phyloP scores from a whole-genome alignment of 768 basidiomycete species.

The Stropharia rugosoannulata region DNA sequence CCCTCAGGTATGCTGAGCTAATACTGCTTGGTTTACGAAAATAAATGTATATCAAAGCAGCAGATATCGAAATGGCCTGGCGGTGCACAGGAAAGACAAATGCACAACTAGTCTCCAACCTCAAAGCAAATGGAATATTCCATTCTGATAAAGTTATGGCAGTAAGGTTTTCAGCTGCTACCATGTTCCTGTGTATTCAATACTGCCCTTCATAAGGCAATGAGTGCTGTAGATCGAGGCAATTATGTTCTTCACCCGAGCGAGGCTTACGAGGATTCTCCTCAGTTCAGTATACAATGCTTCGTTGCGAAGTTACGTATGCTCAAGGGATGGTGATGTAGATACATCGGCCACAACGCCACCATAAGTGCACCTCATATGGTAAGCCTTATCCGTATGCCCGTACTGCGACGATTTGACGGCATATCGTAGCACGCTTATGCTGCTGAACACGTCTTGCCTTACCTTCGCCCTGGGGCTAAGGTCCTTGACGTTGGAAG shows the following conservation, averaged over 20 bases:
- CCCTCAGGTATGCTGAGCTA: no score
- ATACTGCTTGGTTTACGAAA: no score
- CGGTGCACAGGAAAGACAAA: constrained; percentile 70
- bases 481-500: constrained; percentile 88
- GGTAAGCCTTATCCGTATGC: constrained; percentile 41
- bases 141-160: constrained; percentile 51
- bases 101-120: constrained; percentile 68
- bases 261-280: constrained; percentile 77
- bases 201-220: constrained; percentile 46
- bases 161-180: constrained; percentile 35
- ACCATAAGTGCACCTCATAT: constrained; percentile 98
- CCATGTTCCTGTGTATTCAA: not conserved
- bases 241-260: constrained; percentile 55
- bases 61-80: constrained; percentile 71
- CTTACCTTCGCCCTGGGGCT: constrained; percentile 66
- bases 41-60: no score
- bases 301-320: not conserved
- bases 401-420: not conserved
- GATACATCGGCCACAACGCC: constrained; percentile 77
- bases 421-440: constrained; percentile 69
- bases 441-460: constrained; percentile 75
- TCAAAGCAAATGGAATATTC: constrained; percentile 55
- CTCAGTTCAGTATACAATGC: constrained; percentile 49
- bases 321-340: constrained; percentile 22
- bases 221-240: constrained; percentile 66